These are phyloP conservation scores for Chaetomium cochliodes DNA, from an alignment of 495 filamentous ascomycete genomes.

Conservation along the genomic window DNA sequence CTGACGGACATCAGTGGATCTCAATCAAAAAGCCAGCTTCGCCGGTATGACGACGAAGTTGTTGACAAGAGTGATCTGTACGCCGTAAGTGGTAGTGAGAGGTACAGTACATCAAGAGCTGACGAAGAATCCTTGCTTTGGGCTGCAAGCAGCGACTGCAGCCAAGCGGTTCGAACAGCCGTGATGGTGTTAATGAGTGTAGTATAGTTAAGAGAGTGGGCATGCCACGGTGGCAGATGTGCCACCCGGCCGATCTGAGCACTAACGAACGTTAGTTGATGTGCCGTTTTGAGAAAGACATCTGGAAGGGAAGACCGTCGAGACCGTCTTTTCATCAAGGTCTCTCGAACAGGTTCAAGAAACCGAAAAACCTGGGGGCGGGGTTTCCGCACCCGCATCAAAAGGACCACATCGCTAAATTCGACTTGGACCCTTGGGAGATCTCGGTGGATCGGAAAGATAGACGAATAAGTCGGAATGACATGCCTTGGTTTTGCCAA, in stretches of 20 bases:
- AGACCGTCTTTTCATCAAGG: neutral
- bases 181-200: no score
- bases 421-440: neutral
- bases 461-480: neutral
- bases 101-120: no score
- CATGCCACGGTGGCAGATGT: conserved; percentile 10
- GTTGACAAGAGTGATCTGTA: neutral
- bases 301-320: neutral
- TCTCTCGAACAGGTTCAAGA: no score
- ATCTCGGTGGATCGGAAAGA: conserved; percentile 7
- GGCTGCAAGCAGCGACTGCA: neutral
- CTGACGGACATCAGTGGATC: conserved; percentile 14
- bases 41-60: neutral
- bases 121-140: neutral
- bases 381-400: neutral
- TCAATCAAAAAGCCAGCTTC: conserved; percentile 3
- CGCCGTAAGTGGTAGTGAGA: neutral
- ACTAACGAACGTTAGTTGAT: no score
- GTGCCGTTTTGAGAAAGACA: neutral
- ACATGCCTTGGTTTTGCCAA: neutral
- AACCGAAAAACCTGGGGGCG: no score
- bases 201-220: neutral
- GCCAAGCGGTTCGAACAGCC: conserved; percentile 7
- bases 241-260: conserved; percentile 4
- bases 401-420: neutral